Evolutionary conservation across 495 filamentous ascomycete species (phyloP), one percentile per base, ranked within the genome.

Genomic region (Penicillium taxi): DNA sequence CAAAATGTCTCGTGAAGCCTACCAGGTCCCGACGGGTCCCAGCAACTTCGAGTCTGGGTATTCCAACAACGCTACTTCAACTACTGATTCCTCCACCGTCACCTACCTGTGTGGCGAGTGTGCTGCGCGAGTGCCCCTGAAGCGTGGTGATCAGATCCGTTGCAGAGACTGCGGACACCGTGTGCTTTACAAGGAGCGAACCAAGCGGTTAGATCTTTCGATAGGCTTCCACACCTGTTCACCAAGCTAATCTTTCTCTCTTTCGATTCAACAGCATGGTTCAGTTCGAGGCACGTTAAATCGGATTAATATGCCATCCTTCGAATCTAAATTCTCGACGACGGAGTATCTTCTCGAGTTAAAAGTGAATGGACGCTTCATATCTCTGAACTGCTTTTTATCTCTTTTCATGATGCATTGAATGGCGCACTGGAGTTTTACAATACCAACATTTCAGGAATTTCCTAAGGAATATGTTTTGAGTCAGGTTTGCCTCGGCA

Each of bases 111-210:
- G 91, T 69, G 91, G 88, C 58, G 87, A 96, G 66, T 98, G 91
- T 72, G 84, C 84, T 39, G 65, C 75, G 36, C 81, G 82, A 40
- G 86, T 94, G 14, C 71, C 78, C 6, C 69, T 96, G 48, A 83
- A 85, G 63, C 75, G 82, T 42, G 85, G 79, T 37, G 88, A 94
- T 49, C 81, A 83, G 37, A 93, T 96, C 48, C 78, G 91, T 17
- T 99, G 91, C 70, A 86, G 89, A 64, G 86, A 90, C 62, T 99
- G 91, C 58, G 93, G 91, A 16, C 87, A 94, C 56, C 82, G 91
- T 42, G 86, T 99, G 34, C 66, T 99, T 42, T 96, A 96, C 63
- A 99, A 99, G 75, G 86, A 94, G 77, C 67, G 91, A 50, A 99
- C 91, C 21, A 96, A 94, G 73, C 74, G 93, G 91, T 96, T 59